A percentile compares a stretch with the other conserved stretches of the same genome.
These are phyloP conservation scores for Glycine soja DNA, from an alignment of 306 rosid species.

Conservation along the genomic window DNA sequence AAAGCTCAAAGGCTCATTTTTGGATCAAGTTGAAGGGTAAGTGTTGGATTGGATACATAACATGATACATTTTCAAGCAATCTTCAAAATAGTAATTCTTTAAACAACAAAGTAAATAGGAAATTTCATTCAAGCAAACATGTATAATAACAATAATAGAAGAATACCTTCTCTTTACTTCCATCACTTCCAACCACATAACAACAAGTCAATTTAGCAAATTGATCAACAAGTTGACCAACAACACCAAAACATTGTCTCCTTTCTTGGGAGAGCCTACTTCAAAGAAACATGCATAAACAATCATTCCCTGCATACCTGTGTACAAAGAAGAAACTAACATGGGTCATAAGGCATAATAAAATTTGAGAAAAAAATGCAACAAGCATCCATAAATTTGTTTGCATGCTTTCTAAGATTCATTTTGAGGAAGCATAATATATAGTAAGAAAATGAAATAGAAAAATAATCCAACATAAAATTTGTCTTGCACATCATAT, in stretches of 20 bases:
- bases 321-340: constrained; percentile 4
- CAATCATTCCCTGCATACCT: constrained; percentile 60
- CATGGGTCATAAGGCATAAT: no score
- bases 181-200: constrained; percentile 62
- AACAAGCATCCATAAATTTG: constrained; percentile 1
- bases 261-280: constrained; percentile 51
- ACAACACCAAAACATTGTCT: constrained; percentile 53
- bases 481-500: background rate
- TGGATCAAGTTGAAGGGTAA: background rate
- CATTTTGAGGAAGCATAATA: background rate
- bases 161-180: constrained; percentile 52
- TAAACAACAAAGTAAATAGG: background rate
- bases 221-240: constrained; percentile 53
- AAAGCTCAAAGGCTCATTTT: background rate
- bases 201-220: constrained; percentile 45
- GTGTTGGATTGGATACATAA: background rate
- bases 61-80: background rate
- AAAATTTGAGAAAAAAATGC: background rate
- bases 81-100: background rate
- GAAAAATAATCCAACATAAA: background rate
- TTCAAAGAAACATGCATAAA: constrained; percentile 51
- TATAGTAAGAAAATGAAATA: no score
- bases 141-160: background rate
- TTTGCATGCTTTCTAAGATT: background rate
- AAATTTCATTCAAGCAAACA: background rate